Percentiles rank a stretch among this genome's conserved stretches.
Evolutionary conservation across 2,329 filamentous ascomycete species (phyloP).

Genomic region (Verticillium nonalfalfae): DNA sequence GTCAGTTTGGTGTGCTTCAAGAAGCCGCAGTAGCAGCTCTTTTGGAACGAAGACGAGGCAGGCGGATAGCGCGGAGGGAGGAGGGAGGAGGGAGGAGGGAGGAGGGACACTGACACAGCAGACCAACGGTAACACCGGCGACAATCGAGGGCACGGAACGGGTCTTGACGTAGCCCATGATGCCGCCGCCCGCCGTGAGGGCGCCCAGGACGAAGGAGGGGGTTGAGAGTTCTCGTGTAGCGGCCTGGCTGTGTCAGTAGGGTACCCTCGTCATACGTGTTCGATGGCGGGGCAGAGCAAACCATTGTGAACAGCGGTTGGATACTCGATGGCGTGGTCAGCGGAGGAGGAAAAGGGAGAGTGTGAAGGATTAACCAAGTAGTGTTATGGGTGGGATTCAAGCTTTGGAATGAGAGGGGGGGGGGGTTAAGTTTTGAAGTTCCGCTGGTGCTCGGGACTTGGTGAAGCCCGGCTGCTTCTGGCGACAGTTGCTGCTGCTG

Average conservation of each 20-base stretch:
- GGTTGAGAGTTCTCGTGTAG: constrained; percentile 34
- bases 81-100: neutral
- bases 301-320: constrained; percentile 5
- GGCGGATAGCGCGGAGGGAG: neutral
- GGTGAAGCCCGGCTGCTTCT: no score
- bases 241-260: constrained; percentile 12
- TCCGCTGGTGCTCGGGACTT: neutral
- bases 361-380: neutral
- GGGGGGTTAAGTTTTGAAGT: neutral
- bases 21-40: no score
- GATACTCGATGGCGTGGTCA: neutral
- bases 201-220: constrained; percentile 74
- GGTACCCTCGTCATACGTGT: neutral
- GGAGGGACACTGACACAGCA: constrained; percentile 44
- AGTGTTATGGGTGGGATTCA: no score
- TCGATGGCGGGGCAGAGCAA: neutral
- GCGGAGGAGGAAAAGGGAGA: neutral
- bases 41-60: no score
- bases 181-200: constrained; percentile 80
- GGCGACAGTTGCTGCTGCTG: no score
- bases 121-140: constrained; percentile 77
- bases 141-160: constrained; percentile 81
- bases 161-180: constrained; percentile 78
- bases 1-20: neutral
- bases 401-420: neutral